Evolutionary conservation across 2,329 filamentous ascomycete genomes (phyloP), one percentile per base, ranked within the genome.

Genomic region (Sporothrix curviconia): DNA sequence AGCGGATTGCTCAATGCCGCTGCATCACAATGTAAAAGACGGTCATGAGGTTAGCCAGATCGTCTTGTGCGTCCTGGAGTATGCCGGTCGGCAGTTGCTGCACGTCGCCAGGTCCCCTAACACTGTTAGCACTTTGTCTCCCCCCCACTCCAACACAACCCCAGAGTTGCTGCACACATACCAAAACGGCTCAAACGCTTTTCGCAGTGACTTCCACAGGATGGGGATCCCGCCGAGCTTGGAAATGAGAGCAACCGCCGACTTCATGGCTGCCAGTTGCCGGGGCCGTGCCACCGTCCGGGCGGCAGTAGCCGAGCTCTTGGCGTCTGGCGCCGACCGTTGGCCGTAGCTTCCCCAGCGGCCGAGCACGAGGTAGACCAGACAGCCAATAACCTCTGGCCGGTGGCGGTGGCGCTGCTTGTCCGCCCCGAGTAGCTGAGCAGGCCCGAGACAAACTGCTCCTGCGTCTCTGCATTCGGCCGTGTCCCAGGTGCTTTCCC

Each of bases 341-440:
- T 80, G 32, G 85, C 85, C 11, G 85, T 89, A 50, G 84, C 77
- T 3, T n/a, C 78, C 80, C 88, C 88, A 92, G 36, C 85, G 76
- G 1, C 88, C 88, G 5, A 89, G 77, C 14, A 86, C 74, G 25
- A 88, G 69, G 65, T 86, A 86, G 4, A 83, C 71, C 44, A 86
- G 69, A 46, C 77, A 78, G 34, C 80, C 80, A 32, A 87, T 75
- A 14, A 77, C 79, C 50, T 79, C 78, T 50, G 74, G 74, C 8
- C 81, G 74, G 55, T 77, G 53, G 25, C 50, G 46, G 25, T 77
- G 53, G 25, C 50, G 46, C 19, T 50, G 39, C 68, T 15, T 75
- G 72, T 30, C 53, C 71, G 30, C 74, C 73, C 59, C 74, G 71
- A 40, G 56, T 7, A 70, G 8, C 70, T 67, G 60, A 87, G 74